A percentile compares a stretch with the other conserved stretches of the same genome.
Evolutionary conservation across 768 basidiomycete genomes (phyloP).

Genomic region (Leccinum obscurum): DNA sequence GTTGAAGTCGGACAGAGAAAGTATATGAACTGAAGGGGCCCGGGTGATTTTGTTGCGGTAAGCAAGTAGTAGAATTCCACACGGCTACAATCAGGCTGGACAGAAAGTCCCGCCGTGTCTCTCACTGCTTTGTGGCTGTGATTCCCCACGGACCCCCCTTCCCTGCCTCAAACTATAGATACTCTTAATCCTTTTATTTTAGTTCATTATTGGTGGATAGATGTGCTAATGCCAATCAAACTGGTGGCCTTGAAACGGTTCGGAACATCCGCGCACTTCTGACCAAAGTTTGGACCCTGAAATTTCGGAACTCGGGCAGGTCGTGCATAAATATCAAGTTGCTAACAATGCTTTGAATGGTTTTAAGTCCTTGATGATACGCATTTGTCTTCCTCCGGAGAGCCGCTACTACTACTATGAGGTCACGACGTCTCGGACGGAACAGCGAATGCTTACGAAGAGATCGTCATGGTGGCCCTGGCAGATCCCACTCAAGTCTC

Average conservation of each 20-base stretch:
- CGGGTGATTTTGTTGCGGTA: not conserved
- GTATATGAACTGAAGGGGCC: not conserved
- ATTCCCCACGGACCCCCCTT: no score
- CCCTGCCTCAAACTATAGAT: no score
- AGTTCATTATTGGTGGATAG: no score
- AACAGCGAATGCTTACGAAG: constrained; percentile 2
- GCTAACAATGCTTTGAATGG: not conserved
- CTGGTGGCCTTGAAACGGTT: constrained; percentile 38
- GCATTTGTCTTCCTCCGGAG: constrained; percentile 9
- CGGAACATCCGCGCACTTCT: constrained; percentile 42
- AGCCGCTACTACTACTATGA: not conserved
- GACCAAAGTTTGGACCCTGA: constrained; percentile 37
- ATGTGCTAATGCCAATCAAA: no score
- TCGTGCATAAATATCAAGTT: not conserved
- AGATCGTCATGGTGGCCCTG: not conserved
- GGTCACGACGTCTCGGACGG: constrained; percentile 16
- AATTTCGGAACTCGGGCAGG: constrained; percentile 2
- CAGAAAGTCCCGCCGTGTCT: no score
- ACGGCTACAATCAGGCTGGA: no score
- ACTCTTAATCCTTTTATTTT: no score
- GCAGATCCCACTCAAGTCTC: not conserved
- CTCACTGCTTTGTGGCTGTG: no score
- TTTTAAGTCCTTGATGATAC: not conserved
- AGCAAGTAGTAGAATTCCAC: not conserved
- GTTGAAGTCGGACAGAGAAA: constrained; percentile 3